Evolutionary conservation across 169 alveolate species (phyloP), one percentile per base, ranked within the genome.

Genomic region (Plasmodium falciparum): DNA sequence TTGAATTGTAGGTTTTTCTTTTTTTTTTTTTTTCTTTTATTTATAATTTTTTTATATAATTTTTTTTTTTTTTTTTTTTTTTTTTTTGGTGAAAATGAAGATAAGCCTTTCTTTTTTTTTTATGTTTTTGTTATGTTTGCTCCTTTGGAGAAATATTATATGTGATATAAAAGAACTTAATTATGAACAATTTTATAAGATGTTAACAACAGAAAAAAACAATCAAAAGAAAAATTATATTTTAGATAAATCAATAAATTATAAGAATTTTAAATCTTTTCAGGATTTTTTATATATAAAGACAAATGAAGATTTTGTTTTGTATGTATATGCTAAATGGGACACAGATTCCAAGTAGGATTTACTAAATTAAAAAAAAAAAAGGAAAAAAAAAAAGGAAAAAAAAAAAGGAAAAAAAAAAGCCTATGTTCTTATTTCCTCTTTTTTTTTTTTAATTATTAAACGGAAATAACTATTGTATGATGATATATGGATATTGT

Each of bases 271-370:
- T n/a, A 26, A 85, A 45, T 22, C 17, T 15, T 59, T 71, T 59
- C 73, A 85, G 33, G 88, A 69, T 12, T 70, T 45, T 73, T 54
- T 71, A 62, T 45, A 85, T 71, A 8, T 85, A 73, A 58, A 85
- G 29, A 85, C 91, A 33, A 56, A 69, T 17, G 65, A 70, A 13
- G 91, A 85, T 54, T 85, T 85, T 63, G 86, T 85, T 58, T 67
- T 85, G 24, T 85, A 85, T 71, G 69, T 85, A 20, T 85, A 71
- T 85, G 91, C 91, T n/a, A 85, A 85, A 58, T 85, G 91, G 91
- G 88, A 85, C 54, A 33, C 85, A 4, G 91, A 85, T 50, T 85
- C 91, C 15, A 85, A 85, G 91, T 85, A 72, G 66, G 22, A 8
- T 24, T 62, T 22, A 71, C 7, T 39, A 39, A 39, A 39, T 39